Base-by-base conservation (phyloP, 1,284 basidiomycete genomes). In the Spongiforma sp. region DNA sequence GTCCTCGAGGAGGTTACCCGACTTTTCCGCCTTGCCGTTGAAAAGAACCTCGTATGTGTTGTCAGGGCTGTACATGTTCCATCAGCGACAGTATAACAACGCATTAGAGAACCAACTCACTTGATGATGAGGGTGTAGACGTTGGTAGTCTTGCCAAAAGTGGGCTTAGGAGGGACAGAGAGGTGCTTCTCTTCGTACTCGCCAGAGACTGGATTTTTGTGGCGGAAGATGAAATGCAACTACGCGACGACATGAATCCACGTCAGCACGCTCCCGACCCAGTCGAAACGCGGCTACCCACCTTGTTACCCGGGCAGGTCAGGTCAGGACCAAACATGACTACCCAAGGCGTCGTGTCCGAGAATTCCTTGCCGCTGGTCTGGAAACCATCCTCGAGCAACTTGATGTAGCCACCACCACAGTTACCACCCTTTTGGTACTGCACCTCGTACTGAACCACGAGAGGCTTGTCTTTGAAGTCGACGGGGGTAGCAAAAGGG, bases 371-470 rank as follows among this genome's bases (percentile, higher is more conserved):
- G 65, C 94, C 94, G 67, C 88, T 91, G 63, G 91, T 92, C 80
- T 95, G 91, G 85, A 96, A 94, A 67, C 95, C 95, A 75, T 95
- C 89, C 75, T 93, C 91, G 60, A 99, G 89, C 63, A 99, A 90
- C 84, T 99, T 99, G 82, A 99, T 82, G 83, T 99, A 99, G 48
- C 98, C 98, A 82, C 98, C 98, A 81, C 98, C 98, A 74, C 98
- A 99, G 82, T 97, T 96, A 65, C 98, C 94, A 64, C 97, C 97
- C 82, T 99, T 97, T 84, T 99, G 97, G 79, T 98, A 95, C 84
- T 99, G 98, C 82, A 97, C 96, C 80, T 99, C 98, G 78, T 99
- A 99, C 79, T 99, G 96, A 24, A 99, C 91, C 68, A 99, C 96
- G 58, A 99, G 85, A 50, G 97, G 94, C 82, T 98, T 88, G 68